These are phyloP conservation scores for Candida sithepensis DNA, from an alignment of 805 yeast species.

Conservation along the genomic window DNA sequence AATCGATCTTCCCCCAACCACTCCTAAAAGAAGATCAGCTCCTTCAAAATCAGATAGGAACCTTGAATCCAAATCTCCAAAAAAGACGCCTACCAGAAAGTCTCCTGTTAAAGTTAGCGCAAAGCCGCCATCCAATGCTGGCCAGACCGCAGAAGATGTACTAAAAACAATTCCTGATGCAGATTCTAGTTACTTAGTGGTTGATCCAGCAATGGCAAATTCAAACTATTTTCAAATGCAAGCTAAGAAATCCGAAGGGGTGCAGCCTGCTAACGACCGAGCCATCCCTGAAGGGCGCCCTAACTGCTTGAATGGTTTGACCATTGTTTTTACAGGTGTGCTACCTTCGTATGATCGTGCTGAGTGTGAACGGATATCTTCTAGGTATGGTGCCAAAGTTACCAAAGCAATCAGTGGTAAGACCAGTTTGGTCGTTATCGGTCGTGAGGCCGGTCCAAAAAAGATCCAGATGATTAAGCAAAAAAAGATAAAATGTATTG, in stretches of 20 bases:
- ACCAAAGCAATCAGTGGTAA: slow-evolving; percentile 81
- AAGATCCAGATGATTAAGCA: slow-evolving; percentile 78
- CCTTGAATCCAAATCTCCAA: neutral
- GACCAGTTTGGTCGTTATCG: slow-evolving; percentile 86
- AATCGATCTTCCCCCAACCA: neutral
- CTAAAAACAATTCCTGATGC: slow-evolving; percentile 72
- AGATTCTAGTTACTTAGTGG: slow-evolving; percentile 37
- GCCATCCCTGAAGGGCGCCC: slow-evolving; percentile 80
- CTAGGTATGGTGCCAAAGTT: slow-evolving; percentile 87
- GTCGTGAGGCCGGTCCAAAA: slow-evolving; percentile 96
- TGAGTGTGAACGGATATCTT: slow-evolving; percentile 71
- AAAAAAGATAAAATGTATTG: slow-evolving; percentile 72
- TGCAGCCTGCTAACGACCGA: slow-evolving; percentile 33
- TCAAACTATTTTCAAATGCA: slow-evolving; percentile 54
- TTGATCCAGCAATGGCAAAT: slow-evolving; percentile 44
- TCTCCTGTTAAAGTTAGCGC: slow-evolving; percentile 3
- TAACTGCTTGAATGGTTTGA: slow-evolving; percentile 82
- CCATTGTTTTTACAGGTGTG: slow-evolving; percentile 91
- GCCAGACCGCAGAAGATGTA: slow-evolving; percentile 48
- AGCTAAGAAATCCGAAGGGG: slow-evolving; percentile 37
- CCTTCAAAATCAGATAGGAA: neutral
- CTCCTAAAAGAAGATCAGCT: neutral
- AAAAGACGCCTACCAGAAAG: neutral
- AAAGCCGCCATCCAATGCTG: slow-evolving; percentile 6
- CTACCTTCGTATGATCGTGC: slow-evolving; percentile 77